These are phyloP conservation scores for Phyllosticta ampelicida DNA, from an alignment of 2,329 filamentous ascomycete genomes.

Conservation along the genomic window DNA sequence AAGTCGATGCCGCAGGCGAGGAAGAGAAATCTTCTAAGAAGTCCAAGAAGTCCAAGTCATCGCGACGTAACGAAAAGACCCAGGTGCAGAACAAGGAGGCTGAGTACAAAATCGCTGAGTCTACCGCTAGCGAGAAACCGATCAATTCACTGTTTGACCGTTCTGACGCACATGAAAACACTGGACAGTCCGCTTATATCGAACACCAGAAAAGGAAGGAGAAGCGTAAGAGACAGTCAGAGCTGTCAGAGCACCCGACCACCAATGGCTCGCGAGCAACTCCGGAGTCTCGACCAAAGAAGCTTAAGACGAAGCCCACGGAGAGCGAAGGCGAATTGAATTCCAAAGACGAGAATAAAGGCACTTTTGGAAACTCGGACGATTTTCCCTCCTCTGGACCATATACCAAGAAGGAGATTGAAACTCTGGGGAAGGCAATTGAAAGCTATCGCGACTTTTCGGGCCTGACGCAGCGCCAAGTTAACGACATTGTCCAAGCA, in stretches of 20 bases:
- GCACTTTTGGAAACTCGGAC: not conserved
- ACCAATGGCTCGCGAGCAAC: not conserved
- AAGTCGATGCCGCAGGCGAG: not conserved
- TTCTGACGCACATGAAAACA: not conserved
- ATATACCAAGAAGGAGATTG: slow-evolving; percentile 14
- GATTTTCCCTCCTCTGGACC: slow-evolving; percentile 10
- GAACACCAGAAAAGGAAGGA: slow-evolving; percentile 8
- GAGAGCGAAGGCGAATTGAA: not conserved
- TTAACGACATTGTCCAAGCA: slow-evolving; percentile 16
- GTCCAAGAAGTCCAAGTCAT: slow-evolving; percentile 3
- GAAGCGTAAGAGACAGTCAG: slow-evolving; percentile 4
- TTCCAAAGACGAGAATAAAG: not conserved
- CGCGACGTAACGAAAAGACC: not conserved
- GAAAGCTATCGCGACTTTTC: slow-evolving; percentile 16
- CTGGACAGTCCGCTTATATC: slow-evolving; percentile 1
- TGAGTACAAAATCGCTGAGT: not conserved
- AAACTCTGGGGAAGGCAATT: slow-evolving; percentile 13
- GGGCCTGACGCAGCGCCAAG: slow-evolving; percentile 11
- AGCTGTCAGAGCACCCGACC: not conserved
- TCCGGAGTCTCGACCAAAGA: not conserved
- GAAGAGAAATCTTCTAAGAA: not conserved
- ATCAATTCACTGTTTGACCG: not conserved
- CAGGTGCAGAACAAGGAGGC: not conserved
- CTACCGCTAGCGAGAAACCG: not conserved
- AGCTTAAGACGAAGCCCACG: slow-evolving; percentile 1